These are phyloP conservation scores for Helichrysum umbraculigerum DNA, from an alignment of 129 eudicot genomes.

Conservation along the genomic window DNA sequence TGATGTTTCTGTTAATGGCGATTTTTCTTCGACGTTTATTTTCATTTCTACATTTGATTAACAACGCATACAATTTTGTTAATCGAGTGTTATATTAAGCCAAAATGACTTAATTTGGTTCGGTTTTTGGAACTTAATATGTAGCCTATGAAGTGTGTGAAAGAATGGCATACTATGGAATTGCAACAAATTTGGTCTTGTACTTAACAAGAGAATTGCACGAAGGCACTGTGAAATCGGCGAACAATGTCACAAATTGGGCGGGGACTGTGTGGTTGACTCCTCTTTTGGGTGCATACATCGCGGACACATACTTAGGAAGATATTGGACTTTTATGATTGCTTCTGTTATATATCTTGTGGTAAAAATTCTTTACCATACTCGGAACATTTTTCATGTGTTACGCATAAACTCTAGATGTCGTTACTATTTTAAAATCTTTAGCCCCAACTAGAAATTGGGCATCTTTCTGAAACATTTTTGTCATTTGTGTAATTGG, in stretches of 20 bases:
- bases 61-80: too few species aligned
- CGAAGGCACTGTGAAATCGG: conserved; percentile 74
- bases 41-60: too few species aligned
- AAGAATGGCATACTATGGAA: conserved; percentile 76
- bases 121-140: background rate
- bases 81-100: too few species aligned
- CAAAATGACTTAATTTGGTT: background rate
- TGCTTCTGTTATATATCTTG: conserved; percentile 46
- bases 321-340: conserved; percentile 81
- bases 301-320: conserved; percentile 68
- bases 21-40: too few species aligned
- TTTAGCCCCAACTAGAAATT: too few species aligned
- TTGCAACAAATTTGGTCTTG: conserved; percentile 62
- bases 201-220: conserved; percentile 55
- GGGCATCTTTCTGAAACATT: background rate
- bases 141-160: conserved; percentile 71
- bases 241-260: conserved; percentile 84
- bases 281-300: conserved; percentile 69
- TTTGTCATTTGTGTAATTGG: background rate
- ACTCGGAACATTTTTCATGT: background rate
- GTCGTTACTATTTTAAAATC: too few species aligned
- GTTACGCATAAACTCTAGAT: background rate
- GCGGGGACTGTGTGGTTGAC: conserved; percentile 72
- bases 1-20: too few species aligned
- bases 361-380: conserved; percentile 30